Evolutionary conservation across 306 rosid species (phyloP).

Genomic region (Cercis canadensis): DNA sequence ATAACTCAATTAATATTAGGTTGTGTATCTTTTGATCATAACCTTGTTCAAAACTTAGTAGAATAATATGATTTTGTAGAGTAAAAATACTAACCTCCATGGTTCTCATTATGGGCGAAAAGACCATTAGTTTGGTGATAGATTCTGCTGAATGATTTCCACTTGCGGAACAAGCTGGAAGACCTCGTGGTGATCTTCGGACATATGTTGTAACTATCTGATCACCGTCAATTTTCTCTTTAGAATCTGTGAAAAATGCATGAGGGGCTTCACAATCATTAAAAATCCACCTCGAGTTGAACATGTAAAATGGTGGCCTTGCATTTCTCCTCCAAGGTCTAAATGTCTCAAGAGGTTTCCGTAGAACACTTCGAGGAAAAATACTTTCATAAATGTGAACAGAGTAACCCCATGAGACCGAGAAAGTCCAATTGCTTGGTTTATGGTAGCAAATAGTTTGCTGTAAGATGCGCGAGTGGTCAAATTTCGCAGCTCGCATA

Average conservation of each 20-base stretch:
- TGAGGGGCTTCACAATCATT: constrained; percentile 59
- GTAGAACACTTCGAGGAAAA: constrained; percentile 40
- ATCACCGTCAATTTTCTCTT: not conserved
- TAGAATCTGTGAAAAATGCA: constrained; percentile 41
- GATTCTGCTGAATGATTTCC: constrained; percentile 53
- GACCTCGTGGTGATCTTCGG: constrained; percentile 36
- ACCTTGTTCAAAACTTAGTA: too few relatives aligned
- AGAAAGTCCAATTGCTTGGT: constrained; percentile 54
- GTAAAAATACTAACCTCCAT: constrained; percentile 31
- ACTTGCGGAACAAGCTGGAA: constrained; percentile 37
- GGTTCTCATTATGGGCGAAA: constrained; percentile 32
- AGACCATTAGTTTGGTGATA: constrained; percentile 44
- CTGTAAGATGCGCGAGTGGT: constrained; percentile 52
- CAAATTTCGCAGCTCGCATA: constrained; percentile 44
- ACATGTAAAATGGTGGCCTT: constrained; percentile 47
- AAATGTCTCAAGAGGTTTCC: constrained; percentile 56
- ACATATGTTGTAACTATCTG: constrained; percentile 37
- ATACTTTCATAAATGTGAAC: constrained; percentile 50
- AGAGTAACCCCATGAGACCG: constrained; percentile 65
- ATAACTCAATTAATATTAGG: too few relatives aligned
- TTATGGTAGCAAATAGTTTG: constrained; percentile 61
- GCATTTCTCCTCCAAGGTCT: constrained; percentile 33
- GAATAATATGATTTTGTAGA: too few relatives aligned
- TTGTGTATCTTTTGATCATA: too few relatives aligned
- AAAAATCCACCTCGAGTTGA: constrained; percentile 48